Base-by-base conservation (phyloP, 805 yeast genomes). In the Babjeviella inositovora region DNA sequence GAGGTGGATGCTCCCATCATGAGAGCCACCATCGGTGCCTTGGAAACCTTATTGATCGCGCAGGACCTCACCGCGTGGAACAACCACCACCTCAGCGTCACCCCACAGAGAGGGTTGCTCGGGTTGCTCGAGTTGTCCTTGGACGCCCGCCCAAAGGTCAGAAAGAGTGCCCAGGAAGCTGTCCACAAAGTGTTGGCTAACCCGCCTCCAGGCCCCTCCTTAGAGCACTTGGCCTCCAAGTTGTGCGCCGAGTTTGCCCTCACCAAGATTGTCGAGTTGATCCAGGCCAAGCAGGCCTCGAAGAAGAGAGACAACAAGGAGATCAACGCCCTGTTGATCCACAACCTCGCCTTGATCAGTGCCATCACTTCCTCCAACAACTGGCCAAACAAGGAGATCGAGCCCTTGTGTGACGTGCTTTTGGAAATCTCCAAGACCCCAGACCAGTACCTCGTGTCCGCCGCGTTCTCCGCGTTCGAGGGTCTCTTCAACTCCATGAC, bases 141-240 rank as follows among this genome's bases (percentile, higher is more conserved):
- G 20, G 96, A 90, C 47, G 75, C 77, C 21, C 68, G 97, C 42
- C 98, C 98, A 17, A 90, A 90, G 39, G 93, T 90, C 8, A 70
- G 98, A 45, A 81, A 77, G 63, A 74, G 96, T 55, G 93, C 97
- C 2, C 76, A 73, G 38, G 98, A 90, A 28, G 79, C 96, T 2
- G 61, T 90, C n/a, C 50, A 60, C 23, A 61, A 56, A 3, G 53
- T 90, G 15, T 52, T 90, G 29, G 33, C 50, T 3, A 62, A 62
- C 30, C 74, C 79, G 3, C 92, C 94, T 7, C 60, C 76, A 1
- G 77, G 84, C 7, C 87, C 93, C 6, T 59, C 72, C 8, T 61
- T 72, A 5, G 74, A 68, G 19, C 96, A 87, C 42, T 74, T 80
- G 18, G 93, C 81, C 6, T 58, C 84, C n/a, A 43, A 54, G 2